These are phyloP conservation scores for Breviolum minutum DNA, from an alignment of 73 alveolate genomes.

Conservation along the genomic window DNA sequence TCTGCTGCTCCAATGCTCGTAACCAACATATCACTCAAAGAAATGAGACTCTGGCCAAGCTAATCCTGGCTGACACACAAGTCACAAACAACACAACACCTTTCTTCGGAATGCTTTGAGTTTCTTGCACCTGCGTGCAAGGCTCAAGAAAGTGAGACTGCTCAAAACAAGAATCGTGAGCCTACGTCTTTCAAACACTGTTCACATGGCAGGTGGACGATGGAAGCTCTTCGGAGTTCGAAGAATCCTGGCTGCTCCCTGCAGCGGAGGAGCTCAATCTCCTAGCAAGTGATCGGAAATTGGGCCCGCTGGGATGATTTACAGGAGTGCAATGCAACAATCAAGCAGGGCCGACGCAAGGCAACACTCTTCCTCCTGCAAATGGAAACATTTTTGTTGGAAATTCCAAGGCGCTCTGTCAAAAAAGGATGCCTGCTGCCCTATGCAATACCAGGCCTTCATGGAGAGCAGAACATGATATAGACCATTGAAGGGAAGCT, in stretches of 20 bases:
- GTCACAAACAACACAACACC: not conserved
- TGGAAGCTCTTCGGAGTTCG: not conserved
- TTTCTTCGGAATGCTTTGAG: not conserved
- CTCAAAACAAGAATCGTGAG: no score
- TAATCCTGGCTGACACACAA: not conserved
- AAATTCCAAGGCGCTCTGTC: no score
- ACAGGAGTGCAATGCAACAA: no score
- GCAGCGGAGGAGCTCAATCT: conserved; percentile 19
- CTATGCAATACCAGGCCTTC: conserved; percentile 16
- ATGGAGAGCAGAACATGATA: conserved; percentile 15
- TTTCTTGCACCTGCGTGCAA: no score
- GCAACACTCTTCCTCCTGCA: conserved; percentile 36
- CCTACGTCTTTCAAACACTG: no score
- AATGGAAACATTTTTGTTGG: no score
- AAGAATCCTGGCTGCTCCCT: not conserved
- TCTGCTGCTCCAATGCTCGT: not conserved
- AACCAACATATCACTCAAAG: not conserved
- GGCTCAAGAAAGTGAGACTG: no score
- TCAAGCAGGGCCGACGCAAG: conserved; percentile 27
- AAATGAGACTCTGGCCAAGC: not conserved
- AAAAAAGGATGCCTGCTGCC: not conserved
- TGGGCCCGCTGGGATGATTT: no score
- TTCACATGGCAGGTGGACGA: not conserved
- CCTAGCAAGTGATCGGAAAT: not conserved
- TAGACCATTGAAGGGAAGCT: conserved; percentile 29